Percentiles rank a stretch among this genome's conserved stretches.
Evolutionary conservation across 345 rosid species (phyloP).

Genomic region (Populus simonii): DNA sequence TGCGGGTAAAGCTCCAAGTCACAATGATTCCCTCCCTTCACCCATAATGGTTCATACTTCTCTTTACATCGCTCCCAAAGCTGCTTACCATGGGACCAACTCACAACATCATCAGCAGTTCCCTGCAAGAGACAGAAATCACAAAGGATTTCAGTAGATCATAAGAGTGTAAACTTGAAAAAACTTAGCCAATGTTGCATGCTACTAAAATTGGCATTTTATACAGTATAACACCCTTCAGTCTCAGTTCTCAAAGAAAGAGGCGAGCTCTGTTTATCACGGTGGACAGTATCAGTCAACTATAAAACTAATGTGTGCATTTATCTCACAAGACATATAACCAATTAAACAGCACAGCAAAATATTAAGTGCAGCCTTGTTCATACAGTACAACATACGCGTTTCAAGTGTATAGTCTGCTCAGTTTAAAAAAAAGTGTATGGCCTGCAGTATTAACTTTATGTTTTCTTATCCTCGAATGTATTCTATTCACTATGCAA

Average conservation of each 20-base stretch:
- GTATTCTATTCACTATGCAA: neutral
- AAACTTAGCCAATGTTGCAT: neutral
- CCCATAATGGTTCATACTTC: slow-evolving; percentile 88
- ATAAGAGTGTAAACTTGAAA: neutral
- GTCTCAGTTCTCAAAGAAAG: neutral
- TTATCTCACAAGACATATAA: neutral
- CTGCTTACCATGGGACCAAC: slow-evolving; percentile 88
- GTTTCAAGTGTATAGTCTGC: neutral
- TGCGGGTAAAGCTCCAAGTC: slow-evolving; percentile 82
- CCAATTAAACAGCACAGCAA: neutral
- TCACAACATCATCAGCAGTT: slow-evolving; percentile 85
- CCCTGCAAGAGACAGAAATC: slow-evolving; percentile 49
- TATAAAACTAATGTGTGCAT: neutral
- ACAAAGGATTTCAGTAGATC: neutral
- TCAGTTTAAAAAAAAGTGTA: too few relatives aligned
- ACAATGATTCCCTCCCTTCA: slow-evolving; percentile 91
- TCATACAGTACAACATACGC: neutral
- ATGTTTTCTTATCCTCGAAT: neutral
- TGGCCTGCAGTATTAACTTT: too few relatives aligned
- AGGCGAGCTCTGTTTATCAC: neutral
- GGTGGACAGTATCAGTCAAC: neutral
- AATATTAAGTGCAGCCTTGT: neutral
- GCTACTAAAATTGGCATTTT: neutral
- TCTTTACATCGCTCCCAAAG: slow-evolving; percentile 80
- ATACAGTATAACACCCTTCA: neutral